Percentiles rank a stretch among this genome's conserved stretches.
These are phyloP conservation scores for Earliella scabrosa DNA, from an alignment of 1,284 basidiomycete genomes.

Conservation along the genomic window DNA sequence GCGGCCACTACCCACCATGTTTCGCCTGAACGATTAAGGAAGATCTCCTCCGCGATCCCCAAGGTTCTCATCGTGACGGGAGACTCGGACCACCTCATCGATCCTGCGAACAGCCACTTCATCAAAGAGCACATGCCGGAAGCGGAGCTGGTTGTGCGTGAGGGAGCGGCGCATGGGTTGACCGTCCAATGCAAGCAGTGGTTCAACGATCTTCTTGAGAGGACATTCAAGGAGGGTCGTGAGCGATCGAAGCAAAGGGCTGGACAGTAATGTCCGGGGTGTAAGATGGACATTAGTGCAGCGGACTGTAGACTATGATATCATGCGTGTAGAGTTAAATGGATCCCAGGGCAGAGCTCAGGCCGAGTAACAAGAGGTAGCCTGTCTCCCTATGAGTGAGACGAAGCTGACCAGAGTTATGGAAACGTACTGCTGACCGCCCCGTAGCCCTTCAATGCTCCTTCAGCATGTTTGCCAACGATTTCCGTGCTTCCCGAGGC, in stretches of 20 bases:
- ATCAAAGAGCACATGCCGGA: constrained; percentile 69
- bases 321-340: background rate
- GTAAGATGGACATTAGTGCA: background rate
- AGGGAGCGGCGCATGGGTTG: constrained; percentile 71
- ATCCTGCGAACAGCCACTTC: constrained; percentile 56
- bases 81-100: constrained; percentile 73
- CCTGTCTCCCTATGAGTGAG: too few species aligned
- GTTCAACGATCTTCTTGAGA: constrained; percentile 65
- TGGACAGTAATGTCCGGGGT: background rate
- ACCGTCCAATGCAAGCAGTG: constrained; percentile 53
- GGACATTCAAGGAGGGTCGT: constrained; percentile 57
- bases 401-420: background rate
- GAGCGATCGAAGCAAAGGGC: constrained; percentile 26
- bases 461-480: constrained; percentile 42
- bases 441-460: constrained; percentile 32
- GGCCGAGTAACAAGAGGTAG: too few species aligned
- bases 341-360: background rate
- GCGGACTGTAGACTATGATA: constrained; percentile 2
- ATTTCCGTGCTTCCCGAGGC: constrained; percentile 37
- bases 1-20: constrained; percentile 77
- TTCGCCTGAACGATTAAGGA: constrained; percentile 52
- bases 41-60: constrained; percentile 60
- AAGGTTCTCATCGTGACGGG: constrained; percentile 76
- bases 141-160: constrained; percentile 70
- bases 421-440: background rate